Evolutionary conservation across 192 early-diverging fungal genomes (phyloP), one percentile per base, ranked within the genome.

Genomic region (Coemansia aciculifera): DNA sequence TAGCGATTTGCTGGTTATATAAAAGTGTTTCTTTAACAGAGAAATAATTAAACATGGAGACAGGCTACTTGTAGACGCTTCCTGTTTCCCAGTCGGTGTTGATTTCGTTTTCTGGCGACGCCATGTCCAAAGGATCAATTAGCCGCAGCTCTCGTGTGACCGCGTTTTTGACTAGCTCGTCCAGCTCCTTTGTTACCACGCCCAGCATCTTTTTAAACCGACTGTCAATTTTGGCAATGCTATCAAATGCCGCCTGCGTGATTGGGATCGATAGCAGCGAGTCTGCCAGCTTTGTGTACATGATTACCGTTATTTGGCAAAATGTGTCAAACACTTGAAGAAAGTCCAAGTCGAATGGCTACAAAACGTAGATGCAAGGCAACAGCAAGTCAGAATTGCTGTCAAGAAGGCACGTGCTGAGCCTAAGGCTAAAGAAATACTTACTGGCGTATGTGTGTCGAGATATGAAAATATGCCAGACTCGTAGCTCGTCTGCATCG

Each of bases 151-250:
- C 88, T 29, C 87, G 83, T 39, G 85, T 87, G 32, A 90, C 85
- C 0, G 79, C 75, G 71, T 88, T 86, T 37, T 86, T 81, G 42
- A 88, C 80, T 46, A 90, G 66, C 39, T 84, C 71, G 57, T 90
- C 89, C 54, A 90, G 72, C 66, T 90, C 89, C 66, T 89, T 89
- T 17, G 85, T 86, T 15, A 90, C 71, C n/a, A 84, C 72, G 2
- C 81, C 70, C 48, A 89, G 72, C 51, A 90, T 86, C 86, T 88
- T 89, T 81, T 89, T 90, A 48, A 90, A 86, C 75, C 83, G 85
- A 32, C 76, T 77, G 68, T 90, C 89, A 63, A 86, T 85, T 68
- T 89, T 90, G 39, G 84, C 72, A 66, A 89, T 87, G 73, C 65
- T 86, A 71, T 90, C 89, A 59, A 84, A 86, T 65, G 86, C 86